Evolutionary conservation across 768 basidiomycete species (phyloP).

Genomic region (Mycena indigotica): DNA sequence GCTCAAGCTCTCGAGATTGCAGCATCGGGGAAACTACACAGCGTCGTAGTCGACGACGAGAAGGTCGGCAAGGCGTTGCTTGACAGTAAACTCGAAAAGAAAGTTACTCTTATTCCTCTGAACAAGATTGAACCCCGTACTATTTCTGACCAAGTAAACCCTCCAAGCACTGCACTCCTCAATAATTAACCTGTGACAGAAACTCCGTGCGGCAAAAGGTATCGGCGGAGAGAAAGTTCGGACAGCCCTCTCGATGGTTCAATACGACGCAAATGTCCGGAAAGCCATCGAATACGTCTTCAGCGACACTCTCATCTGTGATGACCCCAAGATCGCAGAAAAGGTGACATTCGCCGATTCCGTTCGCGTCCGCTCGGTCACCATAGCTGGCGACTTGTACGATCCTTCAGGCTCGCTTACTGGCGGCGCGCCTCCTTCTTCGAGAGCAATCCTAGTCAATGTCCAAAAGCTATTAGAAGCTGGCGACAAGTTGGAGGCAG

Average conservation of each 20-base stretch:
- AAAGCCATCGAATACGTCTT: slow-evolving; percentile 94
- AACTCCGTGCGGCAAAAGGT: slow-evolving; percentile 70
- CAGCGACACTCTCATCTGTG: slow-evolving; percentile 88
- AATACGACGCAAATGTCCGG: slow-evolving; percentile 77
- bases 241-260: slow-evolving; percentile 86
- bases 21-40: slow-evolving; percentile 86
- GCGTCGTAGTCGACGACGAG: slow-evolving; percentile 93
- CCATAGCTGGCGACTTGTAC: slow-evolving; percentile 93
- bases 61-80: slow-evolving; percentile 83
- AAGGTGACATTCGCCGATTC: slow-evolving; percentile 77
- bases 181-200: slow-evolving; percentile 44
- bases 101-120: slow-evolving; percentile 91
- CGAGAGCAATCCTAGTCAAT: slow-evolving; percentile 72
- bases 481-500: slow-evolving; percentile 59
- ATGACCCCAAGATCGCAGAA: slow-evolving; percentile 85
- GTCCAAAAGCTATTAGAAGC: slow-evolving; percentile 81
- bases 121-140: slow-evolving; percentile 81
- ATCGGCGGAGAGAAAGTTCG: slow-evolving; percentile 81
- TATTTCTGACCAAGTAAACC: slow-evolving; percentile 45
- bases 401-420: slow-evolving; percentile 94
- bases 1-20: slow-evolving; percentile 92
- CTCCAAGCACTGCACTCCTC: neutral
- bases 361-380: slow-evolving; percentile 80
- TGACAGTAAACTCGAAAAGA: slow-evolving; percentile 73
- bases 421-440: slow-evolving; percentile 84